These are phyloP conservation scores for Penicillium paradoxum DNA, from an alignment of 495 filamentous ascomycete species.

Conservation along the genomic window DNA sequence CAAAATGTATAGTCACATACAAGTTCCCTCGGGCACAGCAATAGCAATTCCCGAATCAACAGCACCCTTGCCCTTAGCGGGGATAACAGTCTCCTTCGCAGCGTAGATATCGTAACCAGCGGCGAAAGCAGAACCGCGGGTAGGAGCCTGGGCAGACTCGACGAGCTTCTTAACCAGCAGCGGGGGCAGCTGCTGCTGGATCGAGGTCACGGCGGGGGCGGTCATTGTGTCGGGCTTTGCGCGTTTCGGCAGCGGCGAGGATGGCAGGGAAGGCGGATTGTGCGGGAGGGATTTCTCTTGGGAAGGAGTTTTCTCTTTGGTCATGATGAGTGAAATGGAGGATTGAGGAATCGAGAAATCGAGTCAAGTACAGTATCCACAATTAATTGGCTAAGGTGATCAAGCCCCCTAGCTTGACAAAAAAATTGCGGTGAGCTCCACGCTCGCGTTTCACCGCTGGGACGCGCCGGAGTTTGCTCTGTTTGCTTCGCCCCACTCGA, in stretches of 20 bases:
- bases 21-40: constrained; percentile 81
- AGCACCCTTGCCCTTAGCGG: constrained; percentile 73
- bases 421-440: constrained; percentile 23
- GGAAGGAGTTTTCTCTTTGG: constrained; percentile 43
- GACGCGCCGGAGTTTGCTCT: constrained; percentile 22
- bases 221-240: constrained; percentile 41
- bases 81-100: constrained; percentile 66
- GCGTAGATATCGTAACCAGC: constrained; percentile 93
- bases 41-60: constrained; percentile 89
- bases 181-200: constrained; percentile 46
- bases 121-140: constrained; percentile 80
- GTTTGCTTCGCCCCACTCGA: constrained; percentile 12
- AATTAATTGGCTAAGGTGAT: constrained; percentile 1
- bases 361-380: neutral
- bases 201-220: constrained; percentile 32
- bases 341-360: neutral
- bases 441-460: constrained; percentile 32
- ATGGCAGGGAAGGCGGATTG: constrained; percentile 53
- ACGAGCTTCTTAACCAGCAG: constrained; percentile 85
- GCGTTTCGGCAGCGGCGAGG: constrained; percentile 62
- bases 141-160: constrained; percentile 66
- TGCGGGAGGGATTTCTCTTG: constrained; percentile 23
- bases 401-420: neutral
- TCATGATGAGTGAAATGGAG: constrained; percentile 42
- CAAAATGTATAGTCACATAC: constrained; percentile 43